phyloP scores from a whole-genome alignment of 2,329 filamentous ascomycete genomes.

The Aspergillus alliaceus region DNA sequence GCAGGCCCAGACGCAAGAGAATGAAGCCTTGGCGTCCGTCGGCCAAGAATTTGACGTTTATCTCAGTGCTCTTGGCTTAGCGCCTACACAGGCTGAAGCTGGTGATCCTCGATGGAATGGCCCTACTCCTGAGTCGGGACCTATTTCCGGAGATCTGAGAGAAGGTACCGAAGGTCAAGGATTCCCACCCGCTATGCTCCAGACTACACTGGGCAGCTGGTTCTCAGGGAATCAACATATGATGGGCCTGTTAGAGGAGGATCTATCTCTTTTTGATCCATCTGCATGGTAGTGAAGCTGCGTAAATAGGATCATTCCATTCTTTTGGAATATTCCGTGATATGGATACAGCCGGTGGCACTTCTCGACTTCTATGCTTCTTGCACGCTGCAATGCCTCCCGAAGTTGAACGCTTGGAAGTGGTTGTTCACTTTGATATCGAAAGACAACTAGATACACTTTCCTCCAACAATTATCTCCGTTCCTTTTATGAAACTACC shows the following conservation, averaged over 20 bases:
- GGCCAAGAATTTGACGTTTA: slow-evolving; percentile 66
- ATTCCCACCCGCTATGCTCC: slow-evolving; percentile 12
- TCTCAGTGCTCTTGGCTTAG: slow-evolving; percentile 62
- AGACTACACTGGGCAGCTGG: slow-evolving; percentile 60
- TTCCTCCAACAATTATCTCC: slow-evolving; percentile 65
- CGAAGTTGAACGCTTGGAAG: background rate
- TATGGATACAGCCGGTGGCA: background rate
- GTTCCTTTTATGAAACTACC: slow-evolving; percentile 70
- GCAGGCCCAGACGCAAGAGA: slow-evolving; percentile 51
- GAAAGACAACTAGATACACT: slow-evolving; percentile 30
- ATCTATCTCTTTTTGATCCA: slow-evolving; percentile 40
- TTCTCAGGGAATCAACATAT: slow-evolving; percentile 66
- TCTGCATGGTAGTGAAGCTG: slow-evolving; percentile 7
- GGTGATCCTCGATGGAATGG: slow-evolving; percentile 11
- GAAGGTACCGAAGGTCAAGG: slow-evolving; percentile 17
- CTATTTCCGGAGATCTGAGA: slow-evolving; percentile 9
- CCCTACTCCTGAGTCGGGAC: background rate
- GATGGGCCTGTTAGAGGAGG: slow-evolving; percentile 65
- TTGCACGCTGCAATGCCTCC: background rate
- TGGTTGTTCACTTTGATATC: background rate
- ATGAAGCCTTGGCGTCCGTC: slow-evolving; percentile 51
- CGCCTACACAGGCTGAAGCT: slow-evolving; percentile 35
- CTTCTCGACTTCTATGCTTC: background rate
- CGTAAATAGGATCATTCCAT: background rate
- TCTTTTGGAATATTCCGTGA: background rate